Evolutionary conservation across 208 protist species (phyloP).

Genomic region (Trypanosoma scelopori): DNA sequence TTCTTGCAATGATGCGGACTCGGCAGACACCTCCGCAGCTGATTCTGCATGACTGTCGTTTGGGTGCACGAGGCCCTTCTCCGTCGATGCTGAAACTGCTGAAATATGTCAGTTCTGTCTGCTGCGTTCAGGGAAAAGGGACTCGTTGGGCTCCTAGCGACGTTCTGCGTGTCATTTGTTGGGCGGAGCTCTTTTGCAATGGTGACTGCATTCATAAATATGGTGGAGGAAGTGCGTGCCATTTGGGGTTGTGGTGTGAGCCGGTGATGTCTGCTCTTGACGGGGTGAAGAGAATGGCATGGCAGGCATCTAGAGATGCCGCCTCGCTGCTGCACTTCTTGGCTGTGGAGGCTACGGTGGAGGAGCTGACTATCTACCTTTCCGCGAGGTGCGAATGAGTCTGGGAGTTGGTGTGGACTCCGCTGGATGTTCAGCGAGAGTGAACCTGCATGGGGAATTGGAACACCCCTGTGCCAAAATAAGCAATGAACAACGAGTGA

Average conservation of each 20-base stretch:
- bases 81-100: slow-evolving; percentile 20
- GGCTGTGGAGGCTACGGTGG: slow-evolving; percentile 52
- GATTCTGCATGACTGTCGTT: slow-evolving; percentile 13
- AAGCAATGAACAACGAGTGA: no score
- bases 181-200: slow-evolving; percentile 65
- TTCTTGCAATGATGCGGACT: neutral
- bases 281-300: slow-evolving; percentile 39
- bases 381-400: slow-evolving; percentile 23
- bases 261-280: neutral
- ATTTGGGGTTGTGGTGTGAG: neutral
- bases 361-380: slow-evolving; percentile 47
- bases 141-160: slow-evolving; percentile 2
- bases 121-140: neutral
- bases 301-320: slow-evolving; percentile 44
- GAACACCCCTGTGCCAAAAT: no score
- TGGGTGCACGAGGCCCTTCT: slow-evolving; percentile 31
- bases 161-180: slow-evolving; percentile 64
- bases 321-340: slow-evolving; percentile 56
- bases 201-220: neutral
- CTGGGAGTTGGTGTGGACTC: neutral
- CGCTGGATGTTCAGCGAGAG: neutral
- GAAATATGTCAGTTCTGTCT: slow-evolving; percentile 13
- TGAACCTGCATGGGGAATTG: neutral
- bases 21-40: neutral
- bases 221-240: neutral